Evolutionary conservation across 768 basidiomycete species (phyloP).

Genomic region (Inosperma sp.): DNA sequence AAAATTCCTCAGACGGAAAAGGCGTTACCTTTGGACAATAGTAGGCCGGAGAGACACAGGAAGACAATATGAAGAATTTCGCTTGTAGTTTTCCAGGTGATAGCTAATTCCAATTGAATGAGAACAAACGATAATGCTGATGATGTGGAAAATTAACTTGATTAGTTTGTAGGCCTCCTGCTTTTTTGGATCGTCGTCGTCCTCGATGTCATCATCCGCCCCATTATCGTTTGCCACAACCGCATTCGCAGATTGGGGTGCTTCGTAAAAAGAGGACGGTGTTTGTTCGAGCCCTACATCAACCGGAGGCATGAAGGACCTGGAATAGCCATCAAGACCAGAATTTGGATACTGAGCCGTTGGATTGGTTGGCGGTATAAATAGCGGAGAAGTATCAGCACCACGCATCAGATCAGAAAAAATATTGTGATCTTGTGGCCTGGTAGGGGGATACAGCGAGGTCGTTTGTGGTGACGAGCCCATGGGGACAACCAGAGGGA

Average conservation of each 20-base stretch:
- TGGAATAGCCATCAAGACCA: constrained; percentile 38
- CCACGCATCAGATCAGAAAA: constrained; percentile 60
- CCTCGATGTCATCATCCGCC: constrained; percentile 47
- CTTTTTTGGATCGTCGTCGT: constrained; percentile 67
- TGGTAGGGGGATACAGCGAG: constrained; percentile 44
- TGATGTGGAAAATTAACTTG: constrained; percentile 38
- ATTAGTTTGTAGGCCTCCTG: constrained; percentile 80
- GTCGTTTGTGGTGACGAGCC: constrained; percentile 27
- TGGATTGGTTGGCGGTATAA: constrained; percentile 44
- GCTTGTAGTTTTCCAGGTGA: constrained; percentile 85
- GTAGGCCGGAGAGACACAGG: constrained; percentile 87
- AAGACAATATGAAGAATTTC: constrained; percentile 81
- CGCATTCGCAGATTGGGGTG: constrained; percentile 27
- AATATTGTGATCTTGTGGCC: constrained; percentile 45
- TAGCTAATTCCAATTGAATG: constrained; percentile 46
- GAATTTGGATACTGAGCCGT: constrained; percentile 41
- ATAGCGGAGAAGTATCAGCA: constrained; percentile 55
- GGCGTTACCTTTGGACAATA: constrained; percentile 68
- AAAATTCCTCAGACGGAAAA: neutral
- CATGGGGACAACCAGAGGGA: constrained; percentile 56
- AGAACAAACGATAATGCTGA: neutral
- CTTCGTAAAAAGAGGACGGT: constrained; percentile 48
- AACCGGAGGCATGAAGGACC: constrained; percentile 53
- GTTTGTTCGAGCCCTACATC: constrained; percentile 54
- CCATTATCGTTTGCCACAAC: constrained; percentile 19